A percentile compares a stretch with the other conserved stretches of the same genome.
These are phyloP conservation scores for Sugiyamaella marilandica DNA, from an alignment of 805 yeast species.

Conservation along the genomic window DNA sequence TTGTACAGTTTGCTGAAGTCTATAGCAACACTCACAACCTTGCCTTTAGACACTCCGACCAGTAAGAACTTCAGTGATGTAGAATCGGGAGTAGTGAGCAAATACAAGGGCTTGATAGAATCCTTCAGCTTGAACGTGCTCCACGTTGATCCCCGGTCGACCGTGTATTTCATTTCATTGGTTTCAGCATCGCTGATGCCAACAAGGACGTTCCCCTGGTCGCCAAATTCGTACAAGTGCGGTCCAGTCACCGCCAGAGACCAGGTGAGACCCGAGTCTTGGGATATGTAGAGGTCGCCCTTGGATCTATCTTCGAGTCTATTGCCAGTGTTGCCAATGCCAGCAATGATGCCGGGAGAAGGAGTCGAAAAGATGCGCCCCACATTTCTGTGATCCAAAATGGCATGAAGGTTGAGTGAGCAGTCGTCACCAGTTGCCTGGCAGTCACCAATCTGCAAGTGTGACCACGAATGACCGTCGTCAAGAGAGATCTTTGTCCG, in stretches of 20 bases:
- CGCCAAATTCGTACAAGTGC: slow-evolving; percentile 59
- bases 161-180: slow-evolving; percentile 47
- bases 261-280: slow-evolving; percentile 81
- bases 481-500: slow-evolving; percentile 37
- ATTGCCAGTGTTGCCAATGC: slow-evolving; percentile 39
- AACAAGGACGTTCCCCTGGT: slow-evolving; percentile 67
- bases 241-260: slow-evolving; percentile 48
- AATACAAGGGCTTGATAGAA: slow-evolving; percentile 37
- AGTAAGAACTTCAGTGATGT: slow-evolving; percentile 56
- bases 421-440: slow-evolving; percentile 20
- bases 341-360: slow-evolving; percentile 44
- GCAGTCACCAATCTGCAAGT: slow-evolving; percentile 25
- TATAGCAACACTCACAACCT: slow-evolving; percentile 49
- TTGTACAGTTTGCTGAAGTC: slow-evolving; percentile 42
- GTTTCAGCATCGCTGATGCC: slow-evolving; percentile 42
- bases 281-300: slow-evolving; percentile 55
- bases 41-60: slow-evolving; percentile 36
- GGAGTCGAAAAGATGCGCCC: slow-evolving; percentile 34
- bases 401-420: slow-evolving; percentile 35
- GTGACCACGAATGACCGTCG: slow-evolving; percentile 37
- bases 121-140: slow-evolving; percentile 42
- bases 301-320: slow-evolving; percentile 25
- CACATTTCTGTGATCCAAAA: slow-evolving; percentile 34
- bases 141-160: slow-evolving; percentile 76
- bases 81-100: slow-evolving; percentile 65